Evolutionary conservation across 345 rosid species (phyloP).

Genomic region (Populus nigra): DNA sequence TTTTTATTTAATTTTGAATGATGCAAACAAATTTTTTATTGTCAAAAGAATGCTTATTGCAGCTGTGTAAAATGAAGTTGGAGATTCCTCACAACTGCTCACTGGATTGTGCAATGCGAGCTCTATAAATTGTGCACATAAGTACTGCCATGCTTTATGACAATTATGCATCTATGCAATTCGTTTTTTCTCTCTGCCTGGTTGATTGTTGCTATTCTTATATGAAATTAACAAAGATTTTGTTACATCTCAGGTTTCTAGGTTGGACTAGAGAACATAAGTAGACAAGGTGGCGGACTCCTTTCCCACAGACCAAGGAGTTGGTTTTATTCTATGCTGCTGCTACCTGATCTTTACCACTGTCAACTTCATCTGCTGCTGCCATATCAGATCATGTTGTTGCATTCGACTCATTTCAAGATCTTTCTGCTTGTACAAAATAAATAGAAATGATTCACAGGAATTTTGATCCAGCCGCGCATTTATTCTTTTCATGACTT

Average conservation of each 20-base stretch:
- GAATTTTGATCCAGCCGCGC: slow-evolving; percentile 2
- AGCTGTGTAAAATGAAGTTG: too few species aligned
- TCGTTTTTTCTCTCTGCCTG: background rate
- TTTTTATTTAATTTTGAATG: too few species aligned
- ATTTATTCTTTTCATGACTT: background rate
- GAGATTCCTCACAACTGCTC: too few species aligned
- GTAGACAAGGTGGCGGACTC: background rate
- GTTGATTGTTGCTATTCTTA: background rate
- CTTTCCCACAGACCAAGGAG: background rate
- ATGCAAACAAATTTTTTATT: too few species aligned
- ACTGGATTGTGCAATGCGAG: too few species aligned
- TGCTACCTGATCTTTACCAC: background rate
- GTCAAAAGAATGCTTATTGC: too few species aligned
- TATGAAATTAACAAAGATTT: background rate
- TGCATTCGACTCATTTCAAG: background rate
- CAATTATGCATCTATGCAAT: too few species aligned
- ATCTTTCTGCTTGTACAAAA: background rate
- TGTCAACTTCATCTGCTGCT: background rate
- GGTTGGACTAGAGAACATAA: background rate
- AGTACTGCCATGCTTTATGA: too few species aligned
- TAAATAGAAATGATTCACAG: background rate
- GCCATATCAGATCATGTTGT: background rate
- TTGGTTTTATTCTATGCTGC: background rate
- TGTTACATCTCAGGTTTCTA: background rate
- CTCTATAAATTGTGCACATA: too few species aligned